Conservation (phyloP, 2,329 filamentous ascomycete genomes). For the Penicillium vulpinum region DNA sequence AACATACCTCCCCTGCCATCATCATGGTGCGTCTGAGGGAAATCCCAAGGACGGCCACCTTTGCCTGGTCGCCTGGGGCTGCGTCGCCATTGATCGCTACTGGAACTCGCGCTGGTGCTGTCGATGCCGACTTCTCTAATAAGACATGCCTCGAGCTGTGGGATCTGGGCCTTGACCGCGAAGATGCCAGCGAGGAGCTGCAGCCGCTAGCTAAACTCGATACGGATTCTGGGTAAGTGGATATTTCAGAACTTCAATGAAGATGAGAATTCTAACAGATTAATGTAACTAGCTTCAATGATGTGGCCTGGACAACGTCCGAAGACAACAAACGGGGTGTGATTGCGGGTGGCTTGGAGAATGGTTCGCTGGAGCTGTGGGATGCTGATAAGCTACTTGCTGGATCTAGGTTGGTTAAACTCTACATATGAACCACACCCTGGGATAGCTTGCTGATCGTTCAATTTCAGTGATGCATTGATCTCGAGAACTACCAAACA, state of each 20-base stretch:
- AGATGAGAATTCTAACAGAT: constrained; percentile 22
- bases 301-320: constrained; percentile 89
- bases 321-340: constrained; percentile 79
- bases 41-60: constrained; percentile 93
- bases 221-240: constrained; percentile 79
- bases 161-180: constrained; percentile 82
- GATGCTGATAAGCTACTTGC: constrained; percentile 71
- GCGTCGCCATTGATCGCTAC: constrained; percentile 82
- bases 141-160: constrained; percentile 96
- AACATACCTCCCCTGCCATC: constrained; percentile 26
- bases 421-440: neutral
- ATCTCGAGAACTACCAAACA: constrained; percentile 88
- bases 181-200: constrained; percentile 75
- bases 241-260: neutral
- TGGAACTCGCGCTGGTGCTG: constrained; percentile 89
- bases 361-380: constrained; percentile 90
- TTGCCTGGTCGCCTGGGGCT: constrained; percentile 89
- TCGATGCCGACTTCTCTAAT: constrained; percentile 96
- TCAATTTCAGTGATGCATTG: constrained; percentile 62
- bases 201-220: constrained; percentile 79
- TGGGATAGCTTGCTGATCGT: constrained; percentile 17
- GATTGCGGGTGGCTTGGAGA: constrained; percentile 93
- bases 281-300: constrained; percentile 73
- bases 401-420: constrained; percentile 49
- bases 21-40: constrained; percentile 94